Conservation (phyloP, 495 filamentous ascomycete genomes). For the Penicillium atrosanguineum region DNA sequence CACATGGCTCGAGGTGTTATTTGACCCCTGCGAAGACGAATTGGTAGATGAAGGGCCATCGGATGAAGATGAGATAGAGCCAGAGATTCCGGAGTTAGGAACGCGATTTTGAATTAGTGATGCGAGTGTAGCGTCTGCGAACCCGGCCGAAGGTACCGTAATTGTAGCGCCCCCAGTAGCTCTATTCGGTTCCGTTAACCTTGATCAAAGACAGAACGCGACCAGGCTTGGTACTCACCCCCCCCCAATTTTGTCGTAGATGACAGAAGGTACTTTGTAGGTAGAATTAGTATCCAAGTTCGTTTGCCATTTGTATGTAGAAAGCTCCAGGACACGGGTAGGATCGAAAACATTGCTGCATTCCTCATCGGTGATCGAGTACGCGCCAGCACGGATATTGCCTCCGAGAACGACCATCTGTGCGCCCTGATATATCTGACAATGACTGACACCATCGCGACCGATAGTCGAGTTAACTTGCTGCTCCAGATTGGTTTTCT, state of each 20-base stretch:
- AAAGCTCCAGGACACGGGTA: background rate
- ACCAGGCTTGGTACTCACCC: background rate
- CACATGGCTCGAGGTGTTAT: background rate
- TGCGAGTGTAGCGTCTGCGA: background rate
- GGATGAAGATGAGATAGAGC: too few species aligned
- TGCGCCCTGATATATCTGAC: background rate
- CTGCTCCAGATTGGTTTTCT: background rate
- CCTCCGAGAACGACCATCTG: constrained; percentile 4
- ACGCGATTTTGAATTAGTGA: background rate
- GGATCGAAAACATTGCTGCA: constrained; percentile 1
- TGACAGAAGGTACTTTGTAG: background rate
- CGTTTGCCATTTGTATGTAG: background rate
- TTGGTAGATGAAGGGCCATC: background rate
- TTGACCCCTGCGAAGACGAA: background rate
- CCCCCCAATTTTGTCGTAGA: constrained; percentile 4
- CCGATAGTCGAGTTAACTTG: background rate
- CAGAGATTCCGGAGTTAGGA: background rate
- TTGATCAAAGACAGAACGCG: background rate
- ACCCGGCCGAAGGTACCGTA: background rate
- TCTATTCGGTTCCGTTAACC: background rate
- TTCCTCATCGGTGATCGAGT: background rate
- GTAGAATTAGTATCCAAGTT: background rate
- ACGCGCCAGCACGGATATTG: background rate
- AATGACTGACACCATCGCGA: background rate
- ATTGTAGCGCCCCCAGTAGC: background rate